A percentile compares a stretch with the other conserved stretches of the same genome.
phyloP scores from a whole-genome alignment of 805 yeast species.

The Saccharomycodes ludwigii region DNA sequence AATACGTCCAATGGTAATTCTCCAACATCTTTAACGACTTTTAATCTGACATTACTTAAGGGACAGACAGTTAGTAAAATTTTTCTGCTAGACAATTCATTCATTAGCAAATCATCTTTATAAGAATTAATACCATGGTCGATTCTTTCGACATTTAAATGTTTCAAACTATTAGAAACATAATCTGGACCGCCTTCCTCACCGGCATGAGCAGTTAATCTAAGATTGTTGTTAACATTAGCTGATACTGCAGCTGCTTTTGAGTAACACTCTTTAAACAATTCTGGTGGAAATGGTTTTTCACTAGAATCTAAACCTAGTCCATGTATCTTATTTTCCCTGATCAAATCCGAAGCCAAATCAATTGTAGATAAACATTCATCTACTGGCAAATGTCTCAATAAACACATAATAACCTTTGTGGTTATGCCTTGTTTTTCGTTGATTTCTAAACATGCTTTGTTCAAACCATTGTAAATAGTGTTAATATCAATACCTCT shows the following conservation, averaged over 20 bases:
- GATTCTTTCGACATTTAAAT: conserved; percentile 52
- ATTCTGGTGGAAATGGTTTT: conserved; percentile 61
- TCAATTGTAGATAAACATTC: conserved; percentile 48
- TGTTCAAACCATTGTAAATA: conserved; percentile 53
- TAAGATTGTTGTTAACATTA: conserved; percentile 37
- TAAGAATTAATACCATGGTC: conserved; percentile 71
- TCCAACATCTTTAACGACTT: conserved; percentile 54
- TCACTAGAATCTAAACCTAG: conserved; percentile 78
- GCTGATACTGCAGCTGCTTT: conserved; percentile 33
- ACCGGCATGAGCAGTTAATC: conserved; percentile 79
- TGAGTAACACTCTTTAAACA: conserved; percentile 52
- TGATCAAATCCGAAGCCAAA: conserved; percentile 36
- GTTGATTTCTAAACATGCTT: conserved; percentile 52
- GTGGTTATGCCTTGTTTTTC: conserved; percentile 48
- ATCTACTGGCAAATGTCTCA: conserved; percentile 59
- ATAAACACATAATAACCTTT: conserved; percentile 68
- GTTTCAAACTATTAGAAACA: conserved; percentile 45
- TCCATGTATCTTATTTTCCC: conserved; percentile 54
- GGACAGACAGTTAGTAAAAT: conserved; percentile 67
- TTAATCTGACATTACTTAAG: conserved; percentile 60
- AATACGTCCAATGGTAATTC: conserved; percentile 56
- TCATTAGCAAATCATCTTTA: conserved; percentile 40
- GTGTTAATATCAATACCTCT: conserved; percentile 48
- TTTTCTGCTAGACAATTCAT: conserved; percentile 41
- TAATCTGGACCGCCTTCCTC: conserved; percentile 77